Evolutionary conservation across 2,329 filamentous ascomycete species (phyloP).

Genomic region (Chaetomiaceae sp.): DNA sequence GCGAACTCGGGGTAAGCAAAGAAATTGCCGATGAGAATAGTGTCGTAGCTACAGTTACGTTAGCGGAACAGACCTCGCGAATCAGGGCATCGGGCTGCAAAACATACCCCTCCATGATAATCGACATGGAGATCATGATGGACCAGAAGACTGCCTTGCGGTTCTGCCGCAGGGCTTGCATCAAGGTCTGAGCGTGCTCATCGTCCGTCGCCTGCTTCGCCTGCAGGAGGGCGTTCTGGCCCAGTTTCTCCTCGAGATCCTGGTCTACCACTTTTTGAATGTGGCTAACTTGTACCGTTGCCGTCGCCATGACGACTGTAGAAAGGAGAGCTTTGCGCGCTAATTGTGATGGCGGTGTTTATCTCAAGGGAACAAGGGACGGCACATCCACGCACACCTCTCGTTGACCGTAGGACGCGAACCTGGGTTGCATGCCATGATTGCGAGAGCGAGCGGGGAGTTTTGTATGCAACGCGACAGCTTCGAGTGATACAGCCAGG

Average conservation of each 20-base stretch:
- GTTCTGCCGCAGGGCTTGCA: constrained; percentile 12
- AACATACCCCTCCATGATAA: constrained; percentile 39
- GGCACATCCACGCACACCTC: neutral
- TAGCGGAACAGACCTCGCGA: neutral
- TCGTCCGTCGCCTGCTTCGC: constrained; percentile 13
- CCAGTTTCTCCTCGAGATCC: constrained; percentile 12
- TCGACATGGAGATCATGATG: constrained; percentile 31
- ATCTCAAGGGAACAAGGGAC: neutral
- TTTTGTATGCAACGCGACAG: neutral
- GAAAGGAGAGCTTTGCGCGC: neutral
- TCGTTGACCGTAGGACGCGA: neutral
- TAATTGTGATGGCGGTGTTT: neutral
- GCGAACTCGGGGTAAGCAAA: constrained; percentile 33
- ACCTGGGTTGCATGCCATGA: neutral
- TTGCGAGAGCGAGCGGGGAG: neutral
- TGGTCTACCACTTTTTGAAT: constrained; percentile 5
- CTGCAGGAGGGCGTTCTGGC: constrained; percentile 7
- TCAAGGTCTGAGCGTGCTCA: constrained; percentile 10
- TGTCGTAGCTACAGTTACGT: constrained; percentile 24
- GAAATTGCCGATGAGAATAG: constrained; percentile 27
- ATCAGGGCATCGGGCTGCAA: neutral
- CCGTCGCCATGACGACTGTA: constrained; percentile 1
- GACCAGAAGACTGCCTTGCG: constrained; percentile 33
- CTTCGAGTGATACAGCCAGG: neutral
- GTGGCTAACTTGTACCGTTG: constrained; percentile 9